Evolutionary conservation across 106 monocot genomes (phyloP).

Genomic region (Acorus calamus): DNA sequence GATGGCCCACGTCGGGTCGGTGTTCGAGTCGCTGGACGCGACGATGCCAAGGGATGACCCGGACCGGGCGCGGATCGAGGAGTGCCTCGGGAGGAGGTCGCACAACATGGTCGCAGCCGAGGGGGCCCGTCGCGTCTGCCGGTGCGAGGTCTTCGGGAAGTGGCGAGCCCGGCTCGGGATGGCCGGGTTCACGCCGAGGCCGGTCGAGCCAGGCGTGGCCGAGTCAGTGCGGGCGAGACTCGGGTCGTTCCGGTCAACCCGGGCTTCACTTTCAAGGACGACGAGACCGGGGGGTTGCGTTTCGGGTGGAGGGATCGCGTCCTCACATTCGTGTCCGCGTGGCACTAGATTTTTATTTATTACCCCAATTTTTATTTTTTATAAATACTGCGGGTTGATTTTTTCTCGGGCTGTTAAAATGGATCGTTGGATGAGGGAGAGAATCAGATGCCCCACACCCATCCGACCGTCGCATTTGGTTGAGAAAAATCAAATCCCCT

Average conservation of each 20-base stretch:
- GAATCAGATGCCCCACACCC: no score
- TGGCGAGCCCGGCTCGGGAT: conserved; percentile 78
- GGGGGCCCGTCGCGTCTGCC: conserved; percentile 51
- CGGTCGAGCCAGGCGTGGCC: conserved; percentile 21
- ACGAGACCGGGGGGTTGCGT: conserved; percentile 30
- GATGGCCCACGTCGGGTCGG: conserved; percentile 43
- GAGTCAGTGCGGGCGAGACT: conserved; percentile 24
- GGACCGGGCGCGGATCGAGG: conserved; percentile 35
- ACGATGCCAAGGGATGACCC: conserved; percentile 18
- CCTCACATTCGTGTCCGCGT: conserved; percentile 48
- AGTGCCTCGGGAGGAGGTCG: conserved; percentile 37
- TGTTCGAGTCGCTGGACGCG: conserved; percentile 60
- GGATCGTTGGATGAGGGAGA: no score
- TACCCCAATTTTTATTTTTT: not conserved
- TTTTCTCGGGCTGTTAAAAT: no score
- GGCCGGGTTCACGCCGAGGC: conserved; percentile 43
- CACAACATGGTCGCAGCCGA: conserved; percentile 47
- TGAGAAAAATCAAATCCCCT: no score
- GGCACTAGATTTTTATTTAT: conserved; percentile 36
- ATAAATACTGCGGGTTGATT: no score
- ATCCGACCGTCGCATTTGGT: no score
- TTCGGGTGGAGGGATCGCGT: conserved; percentile 52
- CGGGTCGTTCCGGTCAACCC: conserved; percentile 23
- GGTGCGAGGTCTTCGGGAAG: conserved; percentile 76
- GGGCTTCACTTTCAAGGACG: conserved; percentile 33